Percentiles rank a stretch among this genome's conserved stretches.
Evolutionary conservation across 1,284 basidiomycete species (phyloP).

Genomic region (Schizopora paradoxa): DNA sequence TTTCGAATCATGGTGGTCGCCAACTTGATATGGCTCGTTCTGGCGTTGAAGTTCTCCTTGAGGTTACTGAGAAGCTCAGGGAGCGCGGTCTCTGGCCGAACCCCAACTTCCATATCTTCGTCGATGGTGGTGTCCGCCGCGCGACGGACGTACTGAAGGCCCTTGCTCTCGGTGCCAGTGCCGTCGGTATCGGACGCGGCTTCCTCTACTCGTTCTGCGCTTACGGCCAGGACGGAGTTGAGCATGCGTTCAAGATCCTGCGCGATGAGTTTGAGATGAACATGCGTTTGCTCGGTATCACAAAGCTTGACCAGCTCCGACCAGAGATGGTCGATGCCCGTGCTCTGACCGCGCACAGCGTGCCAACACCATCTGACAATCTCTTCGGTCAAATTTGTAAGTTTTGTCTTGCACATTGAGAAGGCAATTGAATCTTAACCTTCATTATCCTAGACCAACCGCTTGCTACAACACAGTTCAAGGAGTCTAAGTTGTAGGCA

Average conservation of each 20-base stretch:
- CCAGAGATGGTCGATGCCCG: conserved; percentile 87
- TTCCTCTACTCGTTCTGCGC: conserved; percentile 88
- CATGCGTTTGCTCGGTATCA: conserved; percentile 82
- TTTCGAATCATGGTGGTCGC: conserved; percentile 90
- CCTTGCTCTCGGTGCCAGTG: conserved; percentile 86
- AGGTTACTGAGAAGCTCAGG: conserved; percentile 75
- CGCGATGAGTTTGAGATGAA: conserved; percentile 96
- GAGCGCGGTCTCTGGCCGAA: conserved; percentile 65
- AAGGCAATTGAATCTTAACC: too few species aligned
- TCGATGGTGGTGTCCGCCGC: conserved; percentile 89
- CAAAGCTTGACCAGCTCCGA: conserved; percentile 69
- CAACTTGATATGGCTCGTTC: conserved; percentile 91
- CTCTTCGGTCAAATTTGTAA: conserved; percentile 75
- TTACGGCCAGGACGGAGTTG: conserved; percentile 81
- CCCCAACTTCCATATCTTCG: conserved; percentile 79
- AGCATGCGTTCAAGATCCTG: conserved; percentile 73
- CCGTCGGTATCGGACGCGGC: conserved; percentile 78
- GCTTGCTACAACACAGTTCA: too few species aligned
- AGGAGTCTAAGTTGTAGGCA: too few species aligned
- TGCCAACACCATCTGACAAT: conserved; percentile 62
- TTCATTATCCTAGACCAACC: too few species aligned
- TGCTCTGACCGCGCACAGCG: conserved; percentile 57
- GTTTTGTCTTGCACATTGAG: too few species aligned
- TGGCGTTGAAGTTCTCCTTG: conserved; percentile 85
- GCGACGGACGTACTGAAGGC: conserved; percentile 94